A percentile compares a stretch with the other conserved stretches of the same genome.
These are phyloP conservation scores for Cenchrus purpureus DNA, from an alignment of 176 grass and related monocot species.

Conservation along the genomic window DNA sequence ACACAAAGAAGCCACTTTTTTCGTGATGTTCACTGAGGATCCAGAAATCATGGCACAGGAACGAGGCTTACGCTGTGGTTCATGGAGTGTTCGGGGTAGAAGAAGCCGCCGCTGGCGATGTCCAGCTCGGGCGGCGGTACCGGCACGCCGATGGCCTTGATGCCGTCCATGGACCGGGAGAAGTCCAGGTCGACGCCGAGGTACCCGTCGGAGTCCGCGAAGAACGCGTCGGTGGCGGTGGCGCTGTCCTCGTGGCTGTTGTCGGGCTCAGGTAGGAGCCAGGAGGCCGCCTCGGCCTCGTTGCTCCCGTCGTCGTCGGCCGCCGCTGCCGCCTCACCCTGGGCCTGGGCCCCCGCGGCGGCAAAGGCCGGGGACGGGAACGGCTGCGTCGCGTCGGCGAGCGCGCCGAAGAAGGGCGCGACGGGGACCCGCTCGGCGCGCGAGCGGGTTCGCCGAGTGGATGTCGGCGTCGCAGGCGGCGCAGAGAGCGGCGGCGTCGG, in stretches of 20 bases:
- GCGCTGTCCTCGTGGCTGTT: slow-evolving; percentile 31
- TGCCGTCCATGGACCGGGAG: slow-evolving; percentile 45
- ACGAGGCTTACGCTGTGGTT: slow-evolving; percentile 45
- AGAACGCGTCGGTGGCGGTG: slow-evolving; percentile 32
- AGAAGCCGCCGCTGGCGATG: slow-evolving; percentile 25
- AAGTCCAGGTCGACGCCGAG: slow-evolving; percentile 57
- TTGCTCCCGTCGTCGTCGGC: slow-evolving; percentile 50
- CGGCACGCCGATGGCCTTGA: slow-evolving; percentile 56
- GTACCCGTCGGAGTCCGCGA: slow-evolving; percentile 41
- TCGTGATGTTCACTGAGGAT: neutral
- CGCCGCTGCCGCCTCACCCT: neutral
- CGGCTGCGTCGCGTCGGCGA: slow-evolving; percentile 37
- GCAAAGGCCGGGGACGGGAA: slow-evolving; percentile 19
- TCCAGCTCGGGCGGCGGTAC: slow-evolving; percentile 36
- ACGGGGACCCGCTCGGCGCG: slow-evolving; percentile 73
- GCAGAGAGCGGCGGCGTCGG: slow-evolving; percentile 83
- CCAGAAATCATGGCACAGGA: too few relatives aligned
- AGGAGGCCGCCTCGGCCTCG: slow-evolving; percentile 81
- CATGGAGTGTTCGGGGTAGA: slow-evolving; percentile 50
- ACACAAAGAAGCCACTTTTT: neutral
- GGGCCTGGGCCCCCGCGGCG: neutral
- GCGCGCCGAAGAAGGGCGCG: slow-evolving; percentile 50
- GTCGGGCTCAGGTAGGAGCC: slow-evolving; percentile 70
- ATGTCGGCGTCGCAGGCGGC: slow-evolving; percentile 79
- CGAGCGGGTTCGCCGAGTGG: slow-evolving; percentile 94